These are phyloP conservation scores for Diversispora epigaea DNA, from an alignment of 192 early-diverging fungal genomes.

Conservation along the genomic window DNA sequence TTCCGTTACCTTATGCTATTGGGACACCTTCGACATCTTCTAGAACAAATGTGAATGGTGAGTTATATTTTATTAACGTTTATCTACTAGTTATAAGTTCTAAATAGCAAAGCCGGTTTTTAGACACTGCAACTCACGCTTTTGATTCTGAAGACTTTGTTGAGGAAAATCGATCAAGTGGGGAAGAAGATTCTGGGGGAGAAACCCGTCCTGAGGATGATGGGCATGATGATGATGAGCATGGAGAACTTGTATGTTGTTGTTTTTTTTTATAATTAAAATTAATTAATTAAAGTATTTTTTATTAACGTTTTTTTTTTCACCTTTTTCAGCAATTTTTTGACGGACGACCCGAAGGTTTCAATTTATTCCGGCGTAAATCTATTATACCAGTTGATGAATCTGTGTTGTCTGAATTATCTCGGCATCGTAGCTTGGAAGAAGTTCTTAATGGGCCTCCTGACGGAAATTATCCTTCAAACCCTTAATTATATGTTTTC, in stretches of 20 bases:
- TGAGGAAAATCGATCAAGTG: constrained; percentile 8
- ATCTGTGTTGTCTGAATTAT: constrained; percentile 55
- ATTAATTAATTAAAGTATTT: neutral
- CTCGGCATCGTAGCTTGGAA: constrained; percentile 58
- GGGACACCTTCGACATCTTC: constrained; percentile 12
- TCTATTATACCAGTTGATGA: constrained; percentile 68
- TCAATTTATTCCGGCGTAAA: constrained; percentile 58
- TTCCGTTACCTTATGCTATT: constrained; percentile 26
- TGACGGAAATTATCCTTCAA: constrained; percentile 13
- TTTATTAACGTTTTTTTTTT: neutral
- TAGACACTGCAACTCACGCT: neutral
- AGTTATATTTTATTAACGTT: neutral
- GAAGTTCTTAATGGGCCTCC: constrained; percentile 44
- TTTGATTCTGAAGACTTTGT: constrained; percentile 1
- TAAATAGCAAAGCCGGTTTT: neutral
- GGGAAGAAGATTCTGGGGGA: constrained; percentile 5
- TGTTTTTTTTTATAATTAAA: neutral
- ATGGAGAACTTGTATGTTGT: constrained; percentile 30
- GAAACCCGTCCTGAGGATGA: constrained; percentile 10
- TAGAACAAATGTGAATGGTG: constrained; percentile 16
- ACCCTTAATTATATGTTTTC: constrained; percentile 15
- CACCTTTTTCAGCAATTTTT: constrained; percentile 44
- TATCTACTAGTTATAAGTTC: neutral
- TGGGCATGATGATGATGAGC: constrained; percentile 10
- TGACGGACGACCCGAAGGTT: constrained; percentile 41